Base-by-base conservation (phyloP, 345 rosid species). In the Streptanthus diversifolius region DNA sequence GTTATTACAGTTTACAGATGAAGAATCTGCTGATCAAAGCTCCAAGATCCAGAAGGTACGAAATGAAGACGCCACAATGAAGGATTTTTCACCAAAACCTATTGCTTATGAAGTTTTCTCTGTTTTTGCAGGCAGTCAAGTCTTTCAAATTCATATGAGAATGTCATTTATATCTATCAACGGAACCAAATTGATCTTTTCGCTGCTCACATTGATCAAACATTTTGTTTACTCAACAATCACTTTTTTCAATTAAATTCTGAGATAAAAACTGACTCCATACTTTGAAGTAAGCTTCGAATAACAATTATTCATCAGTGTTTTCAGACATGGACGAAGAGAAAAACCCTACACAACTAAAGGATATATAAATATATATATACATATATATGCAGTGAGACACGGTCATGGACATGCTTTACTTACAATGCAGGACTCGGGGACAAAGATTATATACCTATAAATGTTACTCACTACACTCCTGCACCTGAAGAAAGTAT, bases 61-160 rank as follows among this genome's bases (percentile, higher is more conserved):
- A 39, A 49, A 3, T 8, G 2, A 35, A 19, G 33, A 51, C 52
- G 15, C 53, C 12, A 41, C 15, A 44, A 19, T 25, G 3, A 44
- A 37, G 27, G 5, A 48, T 22, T 14, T 22, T 44, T 17, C 30
- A 24, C 57, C 9, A 62, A 48, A 29, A 35, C 47, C 43, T 7
- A 60, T 33, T 61, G 56, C 55, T 66, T 22, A 61, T 33, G 19
- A 55, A 10, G 7, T 22, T 17, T 6, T 57, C 30, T 76, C 58
- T 43, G 53, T 18, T 68, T 58, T 63, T 80, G 82, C 89, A 93
- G 97, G 83, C 78, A 24, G 87, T 91, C 68, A 74, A 85, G 51
- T 91, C 98, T 70, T 91, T 89, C 85, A 82, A 44, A 68, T 91
- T 93, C 78, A 85, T 72, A 22, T 89, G 85, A 91, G 72, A 48